A percentile compares a stretch with the other conserved stretches of the same genome.
These are phyloP conservation scores for Triglochin maritima DNA, from an alignment of 106 monocot genomes.

Conservation along the genomic window DNA sequence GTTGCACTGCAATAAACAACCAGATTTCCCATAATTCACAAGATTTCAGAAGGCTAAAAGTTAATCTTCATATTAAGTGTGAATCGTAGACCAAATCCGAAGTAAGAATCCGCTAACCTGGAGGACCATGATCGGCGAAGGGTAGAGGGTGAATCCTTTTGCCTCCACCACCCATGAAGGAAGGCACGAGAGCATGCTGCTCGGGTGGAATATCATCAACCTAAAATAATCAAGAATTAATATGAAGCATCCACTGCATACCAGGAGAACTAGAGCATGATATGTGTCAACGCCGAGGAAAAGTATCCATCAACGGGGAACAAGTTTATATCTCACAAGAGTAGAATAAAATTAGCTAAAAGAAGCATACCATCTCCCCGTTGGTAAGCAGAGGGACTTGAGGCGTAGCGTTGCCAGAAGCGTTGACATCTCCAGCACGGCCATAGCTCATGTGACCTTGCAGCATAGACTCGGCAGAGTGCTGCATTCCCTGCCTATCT, in stretches of 20 bases:
- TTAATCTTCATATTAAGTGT: not conserved
- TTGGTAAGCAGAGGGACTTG: slow-evolving; percentile 73
- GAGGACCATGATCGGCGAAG: slow-evolving; percentile 10
- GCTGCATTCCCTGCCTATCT: slow-evolving; percentile 33
- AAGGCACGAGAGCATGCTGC: slow-evolving; percentile 83
- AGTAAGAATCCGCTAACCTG: not conserved
- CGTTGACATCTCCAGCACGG: slow-evolving; percentile 46
- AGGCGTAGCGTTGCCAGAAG: slow-evolving; percentile 43
- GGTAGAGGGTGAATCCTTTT: slow-evolving; percentile 92
- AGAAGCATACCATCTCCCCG: slow-evolving; percentile 58
- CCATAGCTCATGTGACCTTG: slow-evolving; percentile 90
- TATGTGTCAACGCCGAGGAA: not conserved
- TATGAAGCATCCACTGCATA: not conserved
- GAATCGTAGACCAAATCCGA: too few species aligned
- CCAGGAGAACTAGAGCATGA: not conserved
- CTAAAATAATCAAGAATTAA: slow-evolving; percentile 10
- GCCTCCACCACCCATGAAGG: slow-evolving; percentile 72
- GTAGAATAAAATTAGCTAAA: not conserved
- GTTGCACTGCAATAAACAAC: slow-evolving; percentile 59
- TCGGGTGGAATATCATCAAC: slow-evolving; percentile 91
- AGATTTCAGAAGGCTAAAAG: not conserved
- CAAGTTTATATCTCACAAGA: not conserved
- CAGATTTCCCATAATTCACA: not conserved
- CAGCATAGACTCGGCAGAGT: slow-evolving; percentile 55
- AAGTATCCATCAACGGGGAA: not conserved